Conservation (phyloP, 805 yeast species). For the Tetrapisispora namnaoensis region DNA sequence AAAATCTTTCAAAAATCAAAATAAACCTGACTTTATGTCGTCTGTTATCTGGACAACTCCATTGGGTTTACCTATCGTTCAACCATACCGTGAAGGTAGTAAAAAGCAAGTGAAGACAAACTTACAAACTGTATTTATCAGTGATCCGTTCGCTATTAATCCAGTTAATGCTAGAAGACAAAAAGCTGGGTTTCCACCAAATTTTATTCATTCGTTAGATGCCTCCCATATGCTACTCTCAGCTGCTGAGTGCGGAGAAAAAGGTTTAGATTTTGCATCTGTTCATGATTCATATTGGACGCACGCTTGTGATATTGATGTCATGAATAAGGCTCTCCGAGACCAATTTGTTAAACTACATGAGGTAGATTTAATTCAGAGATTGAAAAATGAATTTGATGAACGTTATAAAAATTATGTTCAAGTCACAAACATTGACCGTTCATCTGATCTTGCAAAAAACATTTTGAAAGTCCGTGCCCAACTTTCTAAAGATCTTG, state of each 20-base stretch:
- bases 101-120: constrained; percentile 66
- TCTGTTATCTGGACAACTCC: constrained; percentile 98
- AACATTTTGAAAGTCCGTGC: constrained; percentile 42
- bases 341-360: constrained; percentile 74
- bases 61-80: constrained; percentile 89
- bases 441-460: constrained; percentile 40
- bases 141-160: constrained; percentile 77
- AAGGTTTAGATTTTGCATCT: constrained; percentile 70
- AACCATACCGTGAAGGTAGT: constrained; percentile 74
- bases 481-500: constrained; percentile 38
- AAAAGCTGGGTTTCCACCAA: constrained; percentile 90
- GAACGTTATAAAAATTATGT: constrained; percentile 66
- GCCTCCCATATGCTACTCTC: constrained; percentile 95
- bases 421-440: constrained; percentile 47
- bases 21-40: constrained; percentile 59
- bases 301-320: constrained; percentile 75
- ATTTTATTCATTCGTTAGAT: constrained; percentile 87
- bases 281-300: constrained; percentile 99
- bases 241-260: constrained; percentile 63
- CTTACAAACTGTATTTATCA: constrained; percentile 75
- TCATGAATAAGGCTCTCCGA: constrained; percentile 61
- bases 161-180: constrained; percentile 86
- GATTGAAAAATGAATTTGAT: constrained; percentile 69
- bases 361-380: constrained; percentile 57
- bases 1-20: constrained; percentile 32